These are phyloP conservation scores for Noccaea caerulescens DNA, from an alignment of 345 rosid species.

Conservation along the genomic window DNA sequence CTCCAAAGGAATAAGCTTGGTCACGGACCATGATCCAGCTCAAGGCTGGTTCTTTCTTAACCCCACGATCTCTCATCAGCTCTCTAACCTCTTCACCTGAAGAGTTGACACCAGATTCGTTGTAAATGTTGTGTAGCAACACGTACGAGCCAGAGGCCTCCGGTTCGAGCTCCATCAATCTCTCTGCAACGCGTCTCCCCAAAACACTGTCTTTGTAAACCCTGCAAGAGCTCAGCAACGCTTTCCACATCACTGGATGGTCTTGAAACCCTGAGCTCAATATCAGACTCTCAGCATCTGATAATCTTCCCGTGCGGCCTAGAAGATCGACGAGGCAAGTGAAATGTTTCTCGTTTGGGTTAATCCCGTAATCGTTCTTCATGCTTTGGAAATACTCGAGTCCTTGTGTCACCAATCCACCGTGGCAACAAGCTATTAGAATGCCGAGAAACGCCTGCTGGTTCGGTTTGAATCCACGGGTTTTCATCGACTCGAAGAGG, in stretches of 20 bases:
- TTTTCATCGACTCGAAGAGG: conserved; percentile 51
- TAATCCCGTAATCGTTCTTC: conserved; percentile 42
- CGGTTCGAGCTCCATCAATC: conserved; percentile 53
- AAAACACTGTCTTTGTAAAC: conserved; percentile 43
- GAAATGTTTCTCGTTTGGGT: conserved; percentile 48
- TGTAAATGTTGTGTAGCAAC: conserved; percentile 50
- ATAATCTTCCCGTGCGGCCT: conserved; percentile 52
- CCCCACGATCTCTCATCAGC: conserved; percentile 47
- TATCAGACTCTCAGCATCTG: conserved; percentile 53
- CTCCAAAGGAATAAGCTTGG: conserved; percentile 41
- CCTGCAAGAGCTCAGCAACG: conserved; percentile 59
- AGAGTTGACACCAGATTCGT: conserved; percentile 46
- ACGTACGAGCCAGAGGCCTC: conserved; percentile 55
- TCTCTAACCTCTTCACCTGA: conserved; percentile 47
- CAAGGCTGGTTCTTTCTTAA: conserved; percentile 61
- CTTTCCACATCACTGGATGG: conserved; percentile 57
- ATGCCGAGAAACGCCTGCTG: conserved; percentile 49
- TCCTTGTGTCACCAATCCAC: conserved; percentile 57
- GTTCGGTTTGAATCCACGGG: conserved; percentile 45
- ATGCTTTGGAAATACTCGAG: conserved; percentile 50
- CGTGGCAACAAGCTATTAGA: conserved; percentile 61
- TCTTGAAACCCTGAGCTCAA: conserved; percentile 47
- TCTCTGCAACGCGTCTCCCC: conserved; percentile 52
- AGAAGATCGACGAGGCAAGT: conserved; percentile 57
- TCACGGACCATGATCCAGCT: conserved; percentile 54